phyloP scores from a whole-genome alignment of 2,329 filamentous ascomycete genomes.

The Stenocarpella maydis region DNA sequence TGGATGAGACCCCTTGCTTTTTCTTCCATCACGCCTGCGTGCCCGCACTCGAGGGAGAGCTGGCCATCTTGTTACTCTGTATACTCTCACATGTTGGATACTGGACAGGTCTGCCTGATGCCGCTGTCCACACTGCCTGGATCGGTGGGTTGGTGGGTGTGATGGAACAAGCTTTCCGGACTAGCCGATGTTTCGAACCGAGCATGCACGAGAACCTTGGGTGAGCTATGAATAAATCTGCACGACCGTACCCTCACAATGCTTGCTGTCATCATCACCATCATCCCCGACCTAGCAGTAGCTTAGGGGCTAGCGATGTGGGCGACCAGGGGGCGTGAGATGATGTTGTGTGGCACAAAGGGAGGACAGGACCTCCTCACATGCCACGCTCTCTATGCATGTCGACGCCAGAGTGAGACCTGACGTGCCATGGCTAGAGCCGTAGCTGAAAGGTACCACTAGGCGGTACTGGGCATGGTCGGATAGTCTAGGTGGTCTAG shows the following conservation, averaged over 20 bases:
- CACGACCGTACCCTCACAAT: not conserved
- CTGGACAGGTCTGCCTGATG: not conserved
- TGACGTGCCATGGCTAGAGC: constrained; percentile 9
- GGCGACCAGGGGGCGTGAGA: not conserved
- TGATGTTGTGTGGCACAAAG: constrained; percentile 11
- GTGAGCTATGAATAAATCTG: not conserved
- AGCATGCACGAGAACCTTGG: not conserved
- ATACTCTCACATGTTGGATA: not conserved
- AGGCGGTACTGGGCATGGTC: not conserved
- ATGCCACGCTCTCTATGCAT: not conserved
- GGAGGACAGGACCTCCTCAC: constrained; percentile 9
- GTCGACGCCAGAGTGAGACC: not conserved
- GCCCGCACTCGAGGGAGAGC: not conserved
- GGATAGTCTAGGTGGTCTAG: not conserved
- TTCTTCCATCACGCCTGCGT: too few relatives aligned
- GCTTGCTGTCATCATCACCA: not conserved
- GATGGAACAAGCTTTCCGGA: constrained; percentile 13
- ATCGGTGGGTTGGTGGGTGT: too few relatives aligned
- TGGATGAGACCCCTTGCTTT: constrained; percentile 10
- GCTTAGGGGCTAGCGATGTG: not conserved
- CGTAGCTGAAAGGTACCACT: not conserved
- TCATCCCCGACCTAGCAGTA: not conserved
- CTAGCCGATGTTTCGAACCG: constrained; percentile 8
- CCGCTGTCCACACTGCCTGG: not conserved
- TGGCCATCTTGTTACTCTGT: not conserved